phyloP scores from a whole-genome alignment of 2,329 filamentous ascomycete genomes.

The Bertia moriformis region DNA sequence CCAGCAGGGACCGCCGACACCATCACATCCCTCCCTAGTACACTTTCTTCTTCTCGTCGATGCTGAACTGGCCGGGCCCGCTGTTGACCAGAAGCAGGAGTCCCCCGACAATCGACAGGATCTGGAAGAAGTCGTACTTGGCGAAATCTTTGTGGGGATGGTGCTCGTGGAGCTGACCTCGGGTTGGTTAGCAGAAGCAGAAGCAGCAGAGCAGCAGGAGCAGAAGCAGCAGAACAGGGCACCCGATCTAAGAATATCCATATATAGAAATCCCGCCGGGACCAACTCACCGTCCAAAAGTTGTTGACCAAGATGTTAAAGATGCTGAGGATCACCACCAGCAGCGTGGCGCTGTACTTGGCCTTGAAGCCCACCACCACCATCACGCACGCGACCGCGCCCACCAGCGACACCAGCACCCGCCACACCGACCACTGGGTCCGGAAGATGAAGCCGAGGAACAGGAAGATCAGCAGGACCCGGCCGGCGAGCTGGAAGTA shows the following conservation, averaged over 20 bases:
- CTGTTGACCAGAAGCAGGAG: conserved; percentile 95
- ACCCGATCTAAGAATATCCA: too few species aligned
- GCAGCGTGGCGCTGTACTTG: conserved; percentile 91
- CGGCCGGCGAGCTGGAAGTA: conserved; percentile 97
- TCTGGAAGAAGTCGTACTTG: conserved; percentile 99
- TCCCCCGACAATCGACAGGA: conserved; percentile 92
- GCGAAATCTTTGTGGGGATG: conserved; percentile 99
- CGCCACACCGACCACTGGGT: conserved; percentile 86
- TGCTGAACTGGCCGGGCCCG: conserved; percentile 91
- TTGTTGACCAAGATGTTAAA: conserved; percentile 99
- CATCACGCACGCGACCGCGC: conserved; percentile 88
- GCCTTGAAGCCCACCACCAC: conserved; percentile 99
- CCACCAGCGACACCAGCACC: conserved; percentile 69
- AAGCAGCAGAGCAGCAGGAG: conserved; percentile 1
- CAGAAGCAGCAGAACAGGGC: too few species aligned
- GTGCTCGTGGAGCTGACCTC: conserved; percentile 80
- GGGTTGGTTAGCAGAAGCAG: conserved; percentile 4
- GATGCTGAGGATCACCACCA: conserved; percentile 86
- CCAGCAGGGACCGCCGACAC: too few species aligned
- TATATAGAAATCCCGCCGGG: too few species aligned
- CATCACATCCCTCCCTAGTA: too few species aligned
- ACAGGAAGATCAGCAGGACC: conserved; percentile 92
- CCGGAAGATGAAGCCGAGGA: conserved; percentile 89
- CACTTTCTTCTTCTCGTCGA: conserved; percentile 99
- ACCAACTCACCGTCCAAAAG: conserved; percentile 81